Conservation (phyloP, 305 asterid species). For the Solanum chacoense region DNA sequence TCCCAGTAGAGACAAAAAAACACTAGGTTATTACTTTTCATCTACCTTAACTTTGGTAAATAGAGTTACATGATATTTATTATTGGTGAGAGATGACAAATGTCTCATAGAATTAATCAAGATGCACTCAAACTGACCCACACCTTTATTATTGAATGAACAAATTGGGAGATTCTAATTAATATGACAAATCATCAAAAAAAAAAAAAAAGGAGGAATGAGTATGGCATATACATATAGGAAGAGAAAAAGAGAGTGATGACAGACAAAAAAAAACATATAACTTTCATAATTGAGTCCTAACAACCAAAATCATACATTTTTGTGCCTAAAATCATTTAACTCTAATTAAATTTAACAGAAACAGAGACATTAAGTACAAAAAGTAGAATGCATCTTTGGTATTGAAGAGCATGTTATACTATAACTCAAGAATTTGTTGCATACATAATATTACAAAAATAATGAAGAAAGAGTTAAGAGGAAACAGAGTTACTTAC, state of each 20-base stretch:
- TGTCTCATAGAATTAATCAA: background rate
- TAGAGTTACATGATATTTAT: background rate
- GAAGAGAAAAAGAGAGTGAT: background rate
- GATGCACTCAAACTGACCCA: background rate
- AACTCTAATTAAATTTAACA: background rate
- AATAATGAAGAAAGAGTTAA: background rate
- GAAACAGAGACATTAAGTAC: background rate
- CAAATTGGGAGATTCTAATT: background rate
- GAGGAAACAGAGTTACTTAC: background rate
- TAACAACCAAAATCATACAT: background rate
- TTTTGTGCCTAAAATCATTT: background rate
- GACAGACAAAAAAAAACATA: background rate
- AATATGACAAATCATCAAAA: background rate
- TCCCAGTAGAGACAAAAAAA: background rate
- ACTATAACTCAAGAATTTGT: background rate
- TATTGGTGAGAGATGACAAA: background rate
- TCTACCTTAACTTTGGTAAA: accelerated
- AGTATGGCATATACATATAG: background rate
- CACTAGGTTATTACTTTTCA: background rate
- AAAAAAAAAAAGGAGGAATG: background rate
- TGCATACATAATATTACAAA: background rate
- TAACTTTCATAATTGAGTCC: background rate
- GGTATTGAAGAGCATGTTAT: background rate
- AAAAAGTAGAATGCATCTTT: background rate
- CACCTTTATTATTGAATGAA: background rate